Percentiles rank a stretch among this genome's conserved stretches.
Evolutionary conservation across 2,329 filamentous ascomycete species (phyloP).

Genomic region (Falciphora oryzae): DNA sequence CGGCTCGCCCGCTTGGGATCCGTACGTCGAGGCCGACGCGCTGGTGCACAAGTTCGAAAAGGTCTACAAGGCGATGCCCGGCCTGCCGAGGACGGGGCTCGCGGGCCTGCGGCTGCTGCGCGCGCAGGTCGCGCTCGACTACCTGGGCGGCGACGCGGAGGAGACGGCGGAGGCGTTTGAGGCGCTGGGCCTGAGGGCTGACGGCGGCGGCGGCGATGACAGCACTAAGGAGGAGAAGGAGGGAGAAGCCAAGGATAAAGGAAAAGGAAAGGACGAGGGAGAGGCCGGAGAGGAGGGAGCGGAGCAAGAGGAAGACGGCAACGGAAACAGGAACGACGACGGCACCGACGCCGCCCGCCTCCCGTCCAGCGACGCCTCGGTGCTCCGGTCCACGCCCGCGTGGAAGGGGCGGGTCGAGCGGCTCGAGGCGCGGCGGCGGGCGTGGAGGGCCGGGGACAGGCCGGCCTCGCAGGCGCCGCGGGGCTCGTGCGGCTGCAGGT

Average conservation of each 20-base stretch:
- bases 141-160: background rate
- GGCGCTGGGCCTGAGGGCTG: background rate
- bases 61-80: background rate
- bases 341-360: background rate
- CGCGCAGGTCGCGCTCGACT: conserved; percentile 11
- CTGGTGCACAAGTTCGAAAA: background rate
- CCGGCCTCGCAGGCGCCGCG: background rate
- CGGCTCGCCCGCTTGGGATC: background rate
- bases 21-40: background rate
- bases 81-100: conserved; percentile 3
- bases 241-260: no score
- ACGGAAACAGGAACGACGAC: background rate
- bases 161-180: background rate
- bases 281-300: no score
- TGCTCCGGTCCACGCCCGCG: background rate
- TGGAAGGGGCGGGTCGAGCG: background rate
- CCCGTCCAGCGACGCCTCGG: background rate
- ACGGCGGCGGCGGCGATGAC: background rate
- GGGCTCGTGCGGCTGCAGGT: background rate
- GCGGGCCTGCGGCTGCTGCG: conserved; percentile 13
- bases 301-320: no score
- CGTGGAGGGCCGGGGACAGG: background rate
- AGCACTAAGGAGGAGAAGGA: background rate
- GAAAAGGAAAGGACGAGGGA: no score
- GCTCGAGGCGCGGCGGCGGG: background rate